phyloP scores from a whole-genome alignment of 2,329 filamentous ascomycete genomes.

The Incumbomyces delicatus region DNA sequence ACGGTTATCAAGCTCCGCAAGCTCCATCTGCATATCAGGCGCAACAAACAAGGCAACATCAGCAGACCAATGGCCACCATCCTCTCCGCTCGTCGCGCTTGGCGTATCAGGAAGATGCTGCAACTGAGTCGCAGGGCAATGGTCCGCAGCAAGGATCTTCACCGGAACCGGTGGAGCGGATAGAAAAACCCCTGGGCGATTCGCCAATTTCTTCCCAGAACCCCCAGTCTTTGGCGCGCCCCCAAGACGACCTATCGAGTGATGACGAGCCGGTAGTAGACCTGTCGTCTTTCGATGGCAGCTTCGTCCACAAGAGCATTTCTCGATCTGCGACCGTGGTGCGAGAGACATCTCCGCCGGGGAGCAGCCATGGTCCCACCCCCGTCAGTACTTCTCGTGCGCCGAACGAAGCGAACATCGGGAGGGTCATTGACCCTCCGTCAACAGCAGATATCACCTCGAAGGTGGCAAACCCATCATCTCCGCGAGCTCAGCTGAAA shows the following conservation, averaged over 20 bases:
- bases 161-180: no score
- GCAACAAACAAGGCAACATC: not conserved
- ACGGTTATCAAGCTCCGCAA: no score
- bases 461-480: not conserved
- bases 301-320: conserved; percentile 4
- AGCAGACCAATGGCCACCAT: not conserved
- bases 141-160: not conserved
- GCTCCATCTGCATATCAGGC: not conserved
- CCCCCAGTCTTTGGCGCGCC: not conserved
- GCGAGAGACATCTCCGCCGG: not conserved
- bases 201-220: not conserved
- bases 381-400: not conserved
- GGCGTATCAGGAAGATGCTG: not conserved
- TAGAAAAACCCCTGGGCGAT: not conserved
- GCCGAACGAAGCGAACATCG: not conserved
- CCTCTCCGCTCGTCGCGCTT: not conserved
- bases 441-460: not conserved
- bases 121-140: not conserved
- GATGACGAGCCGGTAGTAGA: conserved; percentile 2
- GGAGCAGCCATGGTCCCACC: not conserved
- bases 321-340: not conserved
- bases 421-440: not conserved
- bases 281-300: conserved; percentile 6
- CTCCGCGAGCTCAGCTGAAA: not conserved
- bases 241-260: not conserved